These are phyloP conservation scores for Pichia sp. DNA, from an alignment of 1,139 yeast genomes.

Conservation along the genomic window DNA sequence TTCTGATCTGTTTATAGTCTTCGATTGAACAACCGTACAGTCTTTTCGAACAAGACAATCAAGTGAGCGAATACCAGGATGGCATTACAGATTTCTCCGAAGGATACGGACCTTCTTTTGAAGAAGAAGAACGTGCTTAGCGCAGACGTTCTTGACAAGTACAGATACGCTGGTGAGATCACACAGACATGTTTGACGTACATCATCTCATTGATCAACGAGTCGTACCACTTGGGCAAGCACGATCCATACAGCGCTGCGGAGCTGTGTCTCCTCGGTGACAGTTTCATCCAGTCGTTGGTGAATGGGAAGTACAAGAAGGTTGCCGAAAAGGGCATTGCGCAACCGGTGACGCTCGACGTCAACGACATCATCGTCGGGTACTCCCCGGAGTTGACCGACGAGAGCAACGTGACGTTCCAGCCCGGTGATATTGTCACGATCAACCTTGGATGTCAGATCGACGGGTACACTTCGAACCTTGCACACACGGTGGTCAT, in stretches of 20 bases:
- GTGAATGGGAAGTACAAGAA: slow-evolving; percentile 53
- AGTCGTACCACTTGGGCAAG: slow-evolving; percentile 58
- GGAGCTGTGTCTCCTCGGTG: slow-evolving; percentile 79
- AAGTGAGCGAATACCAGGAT: slow-evolving; percentile 9
- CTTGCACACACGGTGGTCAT: slow-evolving; percentile 84
- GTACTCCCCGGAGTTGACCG: slow-evolving; percentile 81
- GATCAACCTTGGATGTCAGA: slow-evolving; percentile 79
- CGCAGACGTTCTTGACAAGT: slow-evolving; percentile 66
- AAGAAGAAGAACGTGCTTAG: slow-evolving; percentile 68
- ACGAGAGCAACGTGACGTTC: slow-evolving; percentile 43
- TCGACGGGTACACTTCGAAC: slow-evolving; percentile 91
- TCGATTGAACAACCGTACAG: background rate
- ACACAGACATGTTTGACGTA: slow-evolving; percentile 81
- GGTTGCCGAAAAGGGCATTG: slow-evolving; percentile 80
- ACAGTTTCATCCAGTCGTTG: slow-evolving; percentile 60
- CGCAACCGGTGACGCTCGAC: slow-evolving; percentile 85
- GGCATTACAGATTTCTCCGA: slow-evolving; percentile 32
- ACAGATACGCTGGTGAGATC: slow-evolving; percentile 85
- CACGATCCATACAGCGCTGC: slow-evolving; percentile 53
- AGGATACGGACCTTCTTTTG: slow-evolving; percentile 67
- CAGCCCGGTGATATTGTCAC: slow-evolving; percentile 82
- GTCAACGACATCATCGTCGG: slow-evolving; percentile 75
- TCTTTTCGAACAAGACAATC: background rate
- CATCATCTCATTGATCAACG: slow-evolving; percentile 62
- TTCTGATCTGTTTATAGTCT: slow-evolving; percentile 2